Evolutionary conservation across 2,329 filamentous ascomycete genomes (phyloP).

Genomic region (Alternaria gaisen): DNA sequence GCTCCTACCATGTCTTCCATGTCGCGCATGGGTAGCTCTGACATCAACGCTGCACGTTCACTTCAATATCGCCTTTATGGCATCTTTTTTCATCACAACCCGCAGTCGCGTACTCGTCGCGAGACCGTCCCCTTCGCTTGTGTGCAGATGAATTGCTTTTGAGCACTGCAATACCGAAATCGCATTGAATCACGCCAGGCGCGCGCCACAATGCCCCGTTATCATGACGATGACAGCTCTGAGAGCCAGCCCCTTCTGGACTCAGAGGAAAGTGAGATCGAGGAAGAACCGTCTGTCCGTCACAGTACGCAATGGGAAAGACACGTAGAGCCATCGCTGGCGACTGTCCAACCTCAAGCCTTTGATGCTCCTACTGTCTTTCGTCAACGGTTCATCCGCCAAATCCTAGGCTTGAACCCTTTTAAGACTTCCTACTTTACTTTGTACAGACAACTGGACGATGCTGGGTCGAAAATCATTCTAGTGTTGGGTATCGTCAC

Average conservation of each 20-base stretch:
- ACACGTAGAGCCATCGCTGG: constrained; percentile 48
- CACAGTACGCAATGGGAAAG: constrained; percentile 43
- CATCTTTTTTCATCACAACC: constrained; percentile 11
- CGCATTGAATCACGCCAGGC: constrained; percentile 10
- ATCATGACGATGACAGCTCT: constrained; percentile 24
- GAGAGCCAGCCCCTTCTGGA: constrained; percentile 33
- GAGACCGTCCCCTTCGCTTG: neutral
- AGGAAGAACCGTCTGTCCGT: constrained; percentile 25
- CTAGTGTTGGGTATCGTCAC: constrained; percentile 47
- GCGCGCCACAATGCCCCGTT: constrained; percentile 14
- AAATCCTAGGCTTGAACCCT: constrained; percentile 55
- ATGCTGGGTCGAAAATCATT: constrained; percentile 49
- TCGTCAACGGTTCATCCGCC: constrained; percentile 46
- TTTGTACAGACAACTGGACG: constrained; percentile 57
- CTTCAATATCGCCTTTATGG: constrained; percentile 22
- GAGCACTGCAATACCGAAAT: constrained; percentile 13
- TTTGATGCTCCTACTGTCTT: constrained; percentile 41
- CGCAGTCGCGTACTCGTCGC: constrained; percentile 4
- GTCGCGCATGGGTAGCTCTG: constrained; percentile 5
- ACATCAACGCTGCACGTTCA: constrained; percentile 10
- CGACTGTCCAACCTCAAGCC: constrained; percentile 46
- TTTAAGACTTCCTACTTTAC: constrained; percentile 61
- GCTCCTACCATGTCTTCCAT: constrained; percentile 6
- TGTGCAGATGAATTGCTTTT: neutral
- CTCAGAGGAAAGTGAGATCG: constrained; percentile 29